Evolutionary conservation across 2,329 filamentous ascomycete genomes (phyloP).

Genomic region (Emergomyces orientalis): DNA sequence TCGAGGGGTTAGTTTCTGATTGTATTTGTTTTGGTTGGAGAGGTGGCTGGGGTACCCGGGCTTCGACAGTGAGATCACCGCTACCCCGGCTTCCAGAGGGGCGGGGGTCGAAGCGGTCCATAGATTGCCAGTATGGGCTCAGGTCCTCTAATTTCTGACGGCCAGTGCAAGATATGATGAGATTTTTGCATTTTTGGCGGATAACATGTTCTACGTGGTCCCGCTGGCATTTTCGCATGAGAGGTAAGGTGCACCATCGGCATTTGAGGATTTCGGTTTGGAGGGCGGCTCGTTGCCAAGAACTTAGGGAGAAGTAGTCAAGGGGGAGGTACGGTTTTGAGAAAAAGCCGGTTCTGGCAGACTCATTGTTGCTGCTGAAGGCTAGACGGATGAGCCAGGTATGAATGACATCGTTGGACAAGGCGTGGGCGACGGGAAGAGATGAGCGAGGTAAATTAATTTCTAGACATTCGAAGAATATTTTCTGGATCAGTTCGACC

Average conservation of each 20-base stretch:
- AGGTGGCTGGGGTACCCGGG: slow-evolving; percentile 11
- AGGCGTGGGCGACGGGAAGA: slow-evolving; percentile 28
- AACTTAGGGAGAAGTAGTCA: slow-evolving; percentile 25
- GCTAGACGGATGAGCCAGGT: slow-evolving; percentile 36
- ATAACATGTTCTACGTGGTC: slow-evolving; percentile 31
- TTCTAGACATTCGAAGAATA: slow-evolving; percentile 44
- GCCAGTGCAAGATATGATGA: slow-evolving; percentile 23
- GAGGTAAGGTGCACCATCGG: slow-evolving; percentile 33
- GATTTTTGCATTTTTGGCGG: slow-evolving; percentile 21
- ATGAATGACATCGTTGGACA: slow-evolving; percentile 36
- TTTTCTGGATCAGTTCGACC: slow-evolving; percentile 33
- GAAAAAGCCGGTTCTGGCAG: slow-evolving; percentile 27
- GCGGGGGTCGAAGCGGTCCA: slow-evolving; percentile 19
- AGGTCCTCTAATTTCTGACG: slow-evolving; percentile 20
- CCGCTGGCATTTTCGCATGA: slow-evolving; percentile 33
- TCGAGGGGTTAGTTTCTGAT: slow-evolving; percentile 4
- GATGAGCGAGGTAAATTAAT: slow-evolving; percentile 41
- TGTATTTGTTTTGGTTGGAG: neutral
- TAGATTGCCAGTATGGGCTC: slow-evolving; percentile 19
- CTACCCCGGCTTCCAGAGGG: slow-evolving; percentile 21
- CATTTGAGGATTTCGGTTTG: slow-evolving; percentile 31
- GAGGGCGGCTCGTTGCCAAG: slow-evolving; percentile 24
- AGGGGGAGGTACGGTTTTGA: slow-evolving; percentile 32
- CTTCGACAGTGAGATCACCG: slow-evolving; percentile 26
- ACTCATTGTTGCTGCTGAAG: slow-evolving; percentile 32